Evolutionary conservation across 768 basidiomycete species (phyloP).

Genomic region (Hygrophoropsis aurantiaca): DNA sequence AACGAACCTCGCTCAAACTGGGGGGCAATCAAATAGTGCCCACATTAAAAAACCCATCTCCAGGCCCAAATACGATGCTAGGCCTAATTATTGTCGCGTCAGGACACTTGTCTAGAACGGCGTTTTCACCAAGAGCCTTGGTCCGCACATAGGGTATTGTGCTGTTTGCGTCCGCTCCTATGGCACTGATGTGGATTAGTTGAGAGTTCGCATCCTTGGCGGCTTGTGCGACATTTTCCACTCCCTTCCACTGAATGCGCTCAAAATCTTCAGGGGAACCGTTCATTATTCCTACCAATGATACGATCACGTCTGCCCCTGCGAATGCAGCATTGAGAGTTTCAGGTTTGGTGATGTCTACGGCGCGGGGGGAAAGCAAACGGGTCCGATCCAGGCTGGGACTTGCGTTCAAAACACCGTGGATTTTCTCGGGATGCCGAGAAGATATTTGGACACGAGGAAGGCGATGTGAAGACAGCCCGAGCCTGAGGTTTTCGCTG

Average conservation of each 20-base stretch:
- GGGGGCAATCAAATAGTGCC: constrained; percentile 13
- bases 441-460: constrained; percentile 56
- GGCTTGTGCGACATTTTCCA: constrained; percentile 60
- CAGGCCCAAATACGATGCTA: constrained; percentile 74
- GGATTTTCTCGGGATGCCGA: constrained; percentile 48
- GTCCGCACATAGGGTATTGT: constrained; percentile 59
- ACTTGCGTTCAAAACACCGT: constrained; percentile 29
- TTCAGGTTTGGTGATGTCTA: constrained; percentile 56
- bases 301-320: constrained; percentile 58
- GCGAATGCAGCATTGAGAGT: constrained; percentile 50
- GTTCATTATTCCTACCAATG: constrained; percentile 67
- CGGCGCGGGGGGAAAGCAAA: constrained; percentile 41
- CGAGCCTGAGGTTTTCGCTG: constrained; percentile 26
- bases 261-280: constrained; percentile 59
- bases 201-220: constrained; percentile 54
- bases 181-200: constrained; percentile 68
- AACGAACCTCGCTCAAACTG: background rate
- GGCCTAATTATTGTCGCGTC: constrained; percentile 67
- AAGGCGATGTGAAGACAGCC: constrained; percentile 13
- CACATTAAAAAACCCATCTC: constrained; percentile 75
- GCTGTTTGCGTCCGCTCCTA: constrained; percentile 66
- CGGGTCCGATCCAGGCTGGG: constrained; percentile 30
- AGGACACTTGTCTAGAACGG: constrained; percentile 45
- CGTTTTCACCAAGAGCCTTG: constrained; percentile 61
- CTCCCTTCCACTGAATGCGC: constrained; percentile 62